A percentile compares a stretch with the other conserved stretches of the same genome.
These are phyloP conservation scores for Pichia sp. DNA, from an alignment of 1,139 yeast genomes.

Conservation along the genomic window DNA sequence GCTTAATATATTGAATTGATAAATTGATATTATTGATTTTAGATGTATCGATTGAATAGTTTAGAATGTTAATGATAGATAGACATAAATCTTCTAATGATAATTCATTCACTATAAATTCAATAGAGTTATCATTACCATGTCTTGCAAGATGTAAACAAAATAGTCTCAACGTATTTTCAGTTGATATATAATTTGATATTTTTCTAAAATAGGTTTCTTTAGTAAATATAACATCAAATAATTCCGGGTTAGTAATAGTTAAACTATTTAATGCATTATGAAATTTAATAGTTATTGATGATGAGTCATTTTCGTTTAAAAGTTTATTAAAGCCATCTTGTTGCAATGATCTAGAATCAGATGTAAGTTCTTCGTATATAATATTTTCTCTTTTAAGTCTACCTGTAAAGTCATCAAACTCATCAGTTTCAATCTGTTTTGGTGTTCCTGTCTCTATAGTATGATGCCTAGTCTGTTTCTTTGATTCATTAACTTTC, in stretches of 20 bases:
- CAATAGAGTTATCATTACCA: conserved; percentile 5
- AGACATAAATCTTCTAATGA: conserved; percentile 24
- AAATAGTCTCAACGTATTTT: conserved; percentile 24
- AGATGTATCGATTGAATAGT: conserved; percentile 23
- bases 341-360: conserved; percentile 17
- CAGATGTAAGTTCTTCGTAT: conserved; percentile 23
- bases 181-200: conserved; percentile 21
- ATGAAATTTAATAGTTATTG: conserved; percentile 21
- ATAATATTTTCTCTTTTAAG: conserved; percentile 18
- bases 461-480: conserved; percentile 10
- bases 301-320: conserved; percentile 9
- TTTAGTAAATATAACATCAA: conserved; percentile 21
- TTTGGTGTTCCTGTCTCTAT: neutral
- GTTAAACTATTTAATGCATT: conserved; percentile 24
- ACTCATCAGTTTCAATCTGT: conserved; percentile 11
- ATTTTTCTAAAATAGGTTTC: conserved; percentile 12
- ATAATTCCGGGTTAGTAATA: conserved; percentile 19
- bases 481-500: neutral
- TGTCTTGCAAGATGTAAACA: conserved; percentile 18
- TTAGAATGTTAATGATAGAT: conserved; percentile 20
- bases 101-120: conserved; percentile 12
- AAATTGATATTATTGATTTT: conserved; percentile 24
- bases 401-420: conserved; percentile 25
- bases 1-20: conserved; percentile 27
- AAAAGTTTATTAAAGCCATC: conserved; percentile 19